phyloP scores from a whole-genome alignment of 2,329 filamentous ascomycete species.

The Apiospora malaysiana region DNA sequence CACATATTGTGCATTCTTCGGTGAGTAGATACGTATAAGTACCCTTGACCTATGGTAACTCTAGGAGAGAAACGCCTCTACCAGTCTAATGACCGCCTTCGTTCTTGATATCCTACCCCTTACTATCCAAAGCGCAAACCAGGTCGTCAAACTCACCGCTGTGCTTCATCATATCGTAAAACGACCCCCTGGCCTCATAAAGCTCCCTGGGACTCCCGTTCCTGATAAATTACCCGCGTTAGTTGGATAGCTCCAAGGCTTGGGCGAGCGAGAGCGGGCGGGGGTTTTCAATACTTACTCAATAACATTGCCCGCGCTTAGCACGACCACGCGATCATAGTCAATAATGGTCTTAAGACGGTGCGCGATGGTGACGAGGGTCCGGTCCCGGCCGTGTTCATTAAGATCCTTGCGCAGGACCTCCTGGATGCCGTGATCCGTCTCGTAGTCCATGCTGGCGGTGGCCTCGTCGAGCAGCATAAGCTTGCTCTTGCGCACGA shows the following conservation, averaged over 20 bases:
- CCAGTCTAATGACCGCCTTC: not conserved
- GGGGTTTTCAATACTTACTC: constrained; percentile 48
- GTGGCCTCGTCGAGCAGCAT: constrained; percentile 65
- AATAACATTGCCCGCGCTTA: constrained; percentile 58
- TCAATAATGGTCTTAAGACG: constrained; percentile 64
- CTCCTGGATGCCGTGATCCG: constrained; percentile 61
- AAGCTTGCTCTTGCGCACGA: constrained; percentile 60
- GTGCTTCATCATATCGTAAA: constrained; percentile 62
- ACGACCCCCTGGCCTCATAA: constrained; percentile 51
- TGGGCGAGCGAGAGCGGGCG: too few species aligned
- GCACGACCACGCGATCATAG: constrained; percentile 63
- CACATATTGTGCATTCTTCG: too few species aligned
- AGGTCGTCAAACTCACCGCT: constrained; percentile 59
- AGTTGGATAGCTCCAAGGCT: constrained; percentile 12
- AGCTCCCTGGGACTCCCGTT: constrained; percentile 54
- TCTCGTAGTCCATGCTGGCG: constrained; percentile 64
- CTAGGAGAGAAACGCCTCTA: too few species aligned
- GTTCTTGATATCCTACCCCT: not conserved
- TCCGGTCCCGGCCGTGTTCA: constrained; percentile 50
- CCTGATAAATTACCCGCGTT: constrained; percentile 33
- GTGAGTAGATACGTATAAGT: too few species aligned
- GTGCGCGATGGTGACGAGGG: constrained; percentile 64
- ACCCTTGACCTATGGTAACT: too few species aligned
- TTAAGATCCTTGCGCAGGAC: constrained; percentile 57
- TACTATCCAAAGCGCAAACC: not conserved